These are phyloP conservation scores for Fusarium graminum DNA, from an alignment of 2,329 filamentous ascomycete genomes.

Conservation along the genomic window DNA sequence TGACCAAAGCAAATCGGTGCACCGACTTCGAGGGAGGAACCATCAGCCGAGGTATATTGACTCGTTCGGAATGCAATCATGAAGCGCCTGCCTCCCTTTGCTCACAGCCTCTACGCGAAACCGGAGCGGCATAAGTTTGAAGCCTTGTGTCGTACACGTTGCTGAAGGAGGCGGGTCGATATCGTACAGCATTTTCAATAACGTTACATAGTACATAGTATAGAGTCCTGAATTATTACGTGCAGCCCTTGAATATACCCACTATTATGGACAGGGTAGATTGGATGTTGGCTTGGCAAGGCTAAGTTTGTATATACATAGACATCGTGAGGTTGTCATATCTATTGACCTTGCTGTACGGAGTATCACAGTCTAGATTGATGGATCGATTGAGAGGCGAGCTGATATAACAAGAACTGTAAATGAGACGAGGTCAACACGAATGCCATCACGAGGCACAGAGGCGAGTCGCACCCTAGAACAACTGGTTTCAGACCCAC, in stretches of 20 bases:
- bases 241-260: not conserved
- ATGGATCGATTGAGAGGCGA: not conserved
- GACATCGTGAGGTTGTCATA: not conserved
- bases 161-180: not conserved
- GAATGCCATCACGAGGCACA: conserved; percentile 34
- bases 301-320: not conserved
- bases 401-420: conserved; percentile 16
- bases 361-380: not conserved
- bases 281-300: not conserved
- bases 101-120: not conserved
- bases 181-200: not conserved
- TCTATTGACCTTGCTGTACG: not conserved
- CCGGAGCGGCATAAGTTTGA: conserved; percentile 2
- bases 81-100: conserved; percentile 14
- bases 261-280: not conserved
- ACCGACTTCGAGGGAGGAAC: not conserved
- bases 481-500: conserved; percentile 36
- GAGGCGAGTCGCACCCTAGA: conserved; percentile 20
- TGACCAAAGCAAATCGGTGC: too few species aligned
- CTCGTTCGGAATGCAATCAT: conserved; percentile 19
- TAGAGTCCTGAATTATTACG: not conserved
- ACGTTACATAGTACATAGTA: not conserved
- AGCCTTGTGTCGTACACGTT: conserved; percentile 4
- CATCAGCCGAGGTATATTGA: not conserved
- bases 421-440: conserved; percentile 39